Percentiles rank a stretch among this genome's conserved stretches.
Conservation (phyloP, 2,329 filamentous ascomycete species). For the Volutella citrinella region DNA sequence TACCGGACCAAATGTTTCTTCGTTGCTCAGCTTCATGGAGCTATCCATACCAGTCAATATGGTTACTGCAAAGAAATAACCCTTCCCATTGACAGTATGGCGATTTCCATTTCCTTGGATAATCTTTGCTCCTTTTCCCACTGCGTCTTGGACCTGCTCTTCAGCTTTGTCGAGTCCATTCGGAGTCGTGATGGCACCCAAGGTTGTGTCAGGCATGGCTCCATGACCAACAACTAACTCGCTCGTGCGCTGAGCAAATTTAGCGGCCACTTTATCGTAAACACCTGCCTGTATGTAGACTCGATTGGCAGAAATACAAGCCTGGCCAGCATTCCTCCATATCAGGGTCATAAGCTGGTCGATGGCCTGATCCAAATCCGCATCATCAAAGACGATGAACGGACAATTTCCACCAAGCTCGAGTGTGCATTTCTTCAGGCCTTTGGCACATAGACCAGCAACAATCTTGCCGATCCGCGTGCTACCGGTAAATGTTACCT, state of each 20-base stretch:
- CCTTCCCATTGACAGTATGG: constrained; percentile 39
- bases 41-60: constrained; percentile 64
- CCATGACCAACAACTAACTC: constrained; percentile 62
- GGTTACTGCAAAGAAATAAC: constrained; percentile 68
- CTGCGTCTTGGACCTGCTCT: constrained; percentile 57
- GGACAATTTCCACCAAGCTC: constrained; percentile 70
- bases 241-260: constrained; percentile 50
- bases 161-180: constrained; percentile 33
- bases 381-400: too few relatives aligned
- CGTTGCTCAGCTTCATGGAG: constrained; percentile 63
- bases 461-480: constrained; percentile 67
- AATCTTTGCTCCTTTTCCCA: constrained; percentile 55
- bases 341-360: constrained; percentile 48
- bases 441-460: constrained; percentile 55
- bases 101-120: constrained; percentile 55
- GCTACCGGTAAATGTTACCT: constrained; percentile 75
- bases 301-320: constrained; percentile 64
- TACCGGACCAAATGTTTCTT: constrained; percentile 73
- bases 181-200: constrained; percentile 35
- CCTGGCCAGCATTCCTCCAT: constrained; percentile 63
- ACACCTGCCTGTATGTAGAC: constrained; percentile 59
- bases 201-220: constrained; percentile 34
- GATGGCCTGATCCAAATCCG: constrained; percentile 63
- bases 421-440: constrained; percentile 65
- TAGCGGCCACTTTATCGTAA: constrained; percentile 57